Evolutionary conservation across 2,329 filamentous ascomycete genomes (phyloP).

Genomic region (Phialophora tarda): DNA sequence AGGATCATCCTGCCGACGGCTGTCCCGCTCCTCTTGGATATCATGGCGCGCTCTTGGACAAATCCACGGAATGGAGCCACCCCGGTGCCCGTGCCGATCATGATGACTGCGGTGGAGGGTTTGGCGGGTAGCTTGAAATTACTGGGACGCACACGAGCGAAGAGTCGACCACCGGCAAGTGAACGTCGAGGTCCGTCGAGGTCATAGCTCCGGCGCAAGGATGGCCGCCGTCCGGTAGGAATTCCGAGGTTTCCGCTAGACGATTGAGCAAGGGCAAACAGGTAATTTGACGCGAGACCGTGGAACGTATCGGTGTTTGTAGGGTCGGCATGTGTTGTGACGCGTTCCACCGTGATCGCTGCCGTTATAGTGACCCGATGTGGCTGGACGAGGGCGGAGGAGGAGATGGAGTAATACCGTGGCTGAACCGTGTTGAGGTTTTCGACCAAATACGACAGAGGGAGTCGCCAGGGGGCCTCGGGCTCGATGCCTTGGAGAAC

Average conservation of each 20-base stretch:
- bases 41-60: too few relatives aligned
- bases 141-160: background rate
- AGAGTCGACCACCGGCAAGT: background rate
- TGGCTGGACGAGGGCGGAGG: constrained; percentile 20
- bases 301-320: background rate
- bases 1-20: too few relatives aligned
- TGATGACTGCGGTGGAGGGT: too few relatives aligned
- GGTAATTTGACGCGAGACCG: background rate
- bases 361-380: background rate
- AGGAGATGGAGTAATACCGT: constrained; percentile 40
- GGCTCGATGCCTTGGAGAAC: background rate
- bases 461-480: constrained; percentile 12
- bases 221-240: background rate
- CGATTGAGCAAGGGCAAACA: background rate
- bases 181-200: background rate
- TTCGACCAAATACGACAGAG: constrained; percentile 37
- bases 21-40: too few relatives aligned
- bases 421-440: constrained; percentile 32
- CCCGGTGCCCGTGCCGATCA: too few relatives aligned
- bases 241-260: too few relatives aligned
- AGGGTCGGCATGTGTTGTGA: background rate
- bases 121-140: background rate
- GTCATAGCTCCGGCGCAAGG: background rate
- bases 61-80: too few relatives aligned
- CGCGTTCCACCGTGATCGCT: background rate